A percentile compares a stretch with the other conserved stretches of the same genome.
phyloP scores from a whole-genome alignment of 2,329 filamentous ascomycete genomes.

The Fusarium duplospermum region DNA sequence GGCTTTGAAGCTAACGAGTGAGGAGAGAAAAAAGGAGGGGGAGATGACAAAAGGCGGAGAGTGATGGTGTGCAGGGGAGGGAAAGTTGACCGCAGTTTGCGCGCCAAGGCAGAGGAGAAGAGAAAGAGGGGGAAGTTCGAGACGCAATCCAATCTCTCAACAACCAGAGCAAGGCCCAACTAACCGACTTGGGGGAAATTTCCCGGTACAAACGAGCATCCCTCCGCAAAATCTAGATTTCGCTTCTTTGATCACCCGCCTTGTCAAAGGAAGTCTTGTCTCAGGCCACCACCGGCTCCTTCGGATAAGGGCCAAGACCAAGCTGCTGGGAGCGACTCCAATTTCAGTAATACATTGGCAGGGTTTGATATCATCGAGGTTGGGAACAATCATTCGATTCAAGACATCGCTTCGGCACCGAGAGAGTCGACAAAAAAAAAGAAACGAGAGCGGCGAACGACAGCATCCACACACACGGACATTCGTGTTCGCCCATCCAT shows the following conservation, averaged over 20 bases:
- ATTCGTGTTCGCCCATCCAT: neutral
- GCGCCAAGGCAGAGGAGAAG: neutral
- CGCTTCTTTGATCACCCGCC: neutral
- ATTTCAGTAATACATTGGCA: neutral
- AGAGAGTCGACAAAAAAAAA: neutral
- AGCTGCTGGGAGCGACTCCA: neutral
- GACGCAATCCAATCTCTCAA: neutral
- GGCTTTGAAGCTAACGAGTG: slow-evolving; percentile 14
- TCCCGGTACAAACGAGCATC: slow-evolving; percentile 10
- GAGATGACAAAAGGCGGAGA: slow-evolving; percentile 6
- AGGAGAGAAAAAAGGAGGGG: slow-evolving; percentile 22
- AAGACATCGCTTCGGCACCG: neutral
- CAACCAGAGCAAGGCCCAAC: neutral
- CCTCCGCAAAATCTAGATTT: slow-evolving; percentile 39
- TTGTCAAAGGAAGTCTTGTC: neutral
- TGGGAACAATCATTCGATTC: slow-evolving; percentile 10
- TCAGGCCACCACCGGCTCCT: slow-evolving; percentile 4
- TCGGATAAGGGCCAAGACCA: slow-evolving; percentile 6
- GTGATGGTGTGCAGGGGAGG: slow-evolving; percentile 8
- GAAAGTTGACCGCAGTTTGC: neutral
- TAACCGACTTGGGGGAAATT: slow-evolving; percentile 14
- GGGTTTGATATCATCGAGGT: neutral
- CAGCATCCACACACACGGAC: neutral
- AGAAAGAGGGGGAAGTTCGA: slow-evolving; percentile 14
- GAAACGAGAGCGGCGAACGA: neutral